Conservation (phyloP, 495 filamentous ascomycete genomes). For the Xylona heveae region DNA sequence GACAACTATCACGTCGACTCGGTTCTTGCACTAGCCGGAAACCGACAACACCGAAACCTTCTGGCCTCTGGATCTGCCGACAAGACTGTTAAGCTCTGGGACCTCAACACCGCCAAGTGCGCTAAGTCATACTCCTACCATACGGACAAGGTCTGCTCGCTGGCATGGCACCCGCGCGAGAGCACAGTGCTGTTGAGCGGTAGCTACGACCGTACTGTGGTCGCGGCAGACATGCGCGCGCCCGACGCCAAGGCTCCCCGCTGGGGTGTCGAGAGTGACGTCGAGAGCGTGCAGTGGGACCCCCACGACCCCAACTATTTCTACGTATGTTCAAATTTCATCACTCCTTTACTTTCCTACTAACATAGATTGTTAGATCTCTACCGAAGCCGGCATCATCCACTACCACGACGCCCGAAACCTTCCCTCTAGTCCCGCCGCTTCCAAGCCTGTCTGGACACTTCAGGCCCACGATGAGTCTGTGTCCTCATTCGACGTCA, state of each 20-base stretch:
- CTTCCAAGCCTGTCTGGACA: conserved; percentile 73
- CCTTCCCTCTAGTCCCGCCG: conserved; percentile 40
- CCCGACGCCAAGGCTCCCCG: conserved; percentile 55
- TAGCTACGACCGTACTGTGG: conserved; percentile 82
- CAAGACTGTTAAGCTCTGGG: conserved; percentile 94
- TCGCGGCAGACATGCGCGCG: conserved; percentile 81
- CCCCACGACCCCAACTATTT: conserved; percentile 82
- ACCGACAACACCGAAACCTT: conserved; percentile 79
- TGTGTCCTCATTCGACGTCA: conserved; percentile 89
- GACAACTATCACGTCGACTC: conserved; percentile 89
- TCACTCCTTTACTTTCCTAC: neutral
- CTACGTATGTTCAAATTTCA: conserved; percentile 49
- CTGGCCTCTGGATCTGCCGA: conserved; percentile 94
- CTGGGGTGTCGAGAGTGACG: conserved; percentile 87
- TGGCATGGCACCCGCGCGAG: conserved; percentile 78
- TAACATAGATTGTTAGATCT: conserved; percentile 23
- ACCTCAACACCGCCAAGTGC: conserved; percentile 73
- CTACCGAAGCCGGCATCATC: conserved; percentile 75
- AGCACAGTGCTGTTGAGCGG: conserved; percentile 77
- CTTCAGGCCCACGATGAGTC: conserved; percentile 89
- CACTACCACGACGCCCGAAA: conserved; percentile 71
- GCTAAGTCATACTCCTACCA: conserved; percentile 83
- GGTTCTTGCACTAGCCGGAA: conserved; percentile 72
- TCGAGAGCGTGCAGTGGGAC: conserved; percentile 84
- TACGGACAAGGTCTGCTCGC: conserved; percentile 88